phyloP scores from a whole-genome alignment of 345 rosid genomes.

The Triadica sebifera region DNA sequence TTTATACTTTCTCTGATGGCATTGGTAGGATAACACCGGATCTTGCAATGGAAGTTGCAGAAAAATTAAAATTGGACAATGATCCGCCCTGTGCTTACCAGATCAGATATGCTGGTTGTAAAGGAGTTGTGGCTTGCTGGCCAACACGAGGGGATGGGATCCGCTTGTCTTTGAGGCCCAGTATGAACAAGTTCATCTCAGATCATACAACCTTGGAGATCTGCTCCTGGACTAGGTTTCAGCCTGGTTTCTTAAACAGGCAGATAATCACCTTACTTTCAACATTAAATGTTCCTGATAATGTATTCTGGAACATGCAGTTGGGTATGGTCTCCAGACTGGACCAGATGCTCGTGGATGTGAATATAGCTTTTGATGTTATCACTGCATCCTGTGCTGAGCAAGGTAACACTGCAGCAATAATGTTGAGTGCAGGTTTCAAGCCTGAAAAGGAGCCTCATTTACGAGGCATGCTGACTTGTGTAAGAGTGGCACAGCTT shows the following conservation, averaged over 20 bases:
- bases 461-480: constrained; percentile 77
- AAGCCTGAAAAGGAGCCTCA: constrained; percentile 75
- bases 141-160: constrained; percentile 58
- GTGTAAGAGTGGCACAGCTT: constrained; percentile 80
- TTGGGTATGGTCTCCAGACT: constrained; percentile 56
- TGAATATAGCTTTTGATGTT: constrained; percentile 78
- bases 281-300: constrained; percentile 57
- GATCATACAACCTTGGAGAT: constrained; percentile 70
- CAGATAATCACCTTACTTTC: constrained; percentile 81
- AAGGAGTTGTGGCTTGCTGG: constrained; percentile 95
- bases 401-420: constrained; percentile 73
- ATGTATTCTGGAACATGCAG: constrained; percentile 76
- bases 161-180: constrained; percentile 60
- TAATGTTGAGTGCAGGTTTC: constrained; percentile 93
- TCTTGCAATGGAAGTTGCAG: constrained; percentile 71
- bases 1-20: constrained; percentile 78
- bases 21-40: constrained; percentile 81
- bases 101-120: constrained; percentile 87
- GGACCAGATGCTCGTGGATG: constrained; percentile 58
- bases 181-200: constrained; percentile 75
- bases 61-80: constrained; percentile 56
- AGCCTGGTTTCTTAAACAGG: constrained; percentile 89
- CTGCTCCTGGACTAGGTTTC: constrained; percentile 88
- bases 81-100: constrained; percentile 74
- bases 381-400: constrained; percentile 75